Conservation (phyloP, 2,329 filamentous ascomycete species). For the Dichotomopilus funicola region DNA sequence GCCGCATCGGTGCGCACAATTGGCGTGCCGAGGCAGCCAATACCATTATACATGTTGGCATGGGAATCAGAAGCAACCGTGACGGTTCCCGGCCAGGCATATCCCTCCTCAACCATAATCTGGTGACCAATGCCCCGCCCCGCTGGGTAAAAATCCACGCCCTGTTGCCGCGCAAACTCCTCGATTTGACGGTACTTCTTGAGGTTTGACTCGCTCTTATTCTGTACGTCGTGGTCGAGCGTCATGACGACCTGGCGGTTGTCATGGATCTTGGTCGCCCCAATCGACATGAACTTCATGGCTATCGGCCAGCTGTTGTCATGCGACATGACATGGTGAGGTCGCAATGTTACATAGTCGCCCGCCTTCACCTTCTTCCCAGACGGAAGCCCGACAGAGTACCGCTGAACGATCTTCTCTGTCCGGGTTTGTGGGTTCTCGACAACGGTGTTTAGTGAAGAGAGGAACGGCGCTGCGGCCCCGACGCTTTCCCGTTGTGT, state of each 20-base stretch:
- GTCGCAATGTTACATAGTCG: not conserved
- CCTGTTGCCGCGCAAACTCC: constrained; percentile 71
- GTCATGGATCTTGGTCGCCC: constrained; percentile 66
- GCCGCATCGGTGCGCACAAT: constrained; percentile 85
- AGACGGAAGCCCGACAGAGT: not conserved
- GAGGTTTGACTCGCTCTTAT: constrained; percentile 69
- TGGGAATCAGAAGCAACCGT: constrained; percentile 74
- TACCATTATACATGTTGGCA: constrained; percentile 75
- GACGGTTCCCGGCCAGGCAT: constrained; percentile 76
- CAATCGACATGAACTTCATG: constrained; percentile 74
- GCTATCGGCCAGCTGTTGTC: constrained; percentile 37
- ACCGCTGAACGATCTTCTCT: not conserved
- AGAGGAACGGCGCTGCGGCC: constrained; percentile 45
- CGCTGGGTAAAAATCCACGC: constrained; percentile 47
- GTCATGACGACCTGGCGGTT: constrained; percentile 72
- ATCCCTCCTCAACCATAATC: constrained; percentile 82
- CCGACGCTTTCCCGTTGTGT: constrained; percentile 52
- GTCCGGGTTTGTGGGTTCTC: not conserved
- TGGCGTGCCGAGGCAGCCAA: constrained; percentile 70
- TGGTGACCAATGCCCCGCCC: constrained; percentile 85
- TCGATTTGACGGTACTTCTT: constrained; percentile 79
- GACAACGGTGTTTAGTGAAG: constrained; percentile 36
- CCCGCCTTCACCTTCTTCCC: not conserved
- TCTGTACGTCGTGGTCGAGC: constrained; percentile 84
- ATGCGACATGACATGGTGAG: not conserved